A percentile compares a stretch with the other conserved stretches of the same genome.
Conservation (phyloP, 2,329 filamentous ascomycete genomes). For the Sporothrix mexicana region DNA sequence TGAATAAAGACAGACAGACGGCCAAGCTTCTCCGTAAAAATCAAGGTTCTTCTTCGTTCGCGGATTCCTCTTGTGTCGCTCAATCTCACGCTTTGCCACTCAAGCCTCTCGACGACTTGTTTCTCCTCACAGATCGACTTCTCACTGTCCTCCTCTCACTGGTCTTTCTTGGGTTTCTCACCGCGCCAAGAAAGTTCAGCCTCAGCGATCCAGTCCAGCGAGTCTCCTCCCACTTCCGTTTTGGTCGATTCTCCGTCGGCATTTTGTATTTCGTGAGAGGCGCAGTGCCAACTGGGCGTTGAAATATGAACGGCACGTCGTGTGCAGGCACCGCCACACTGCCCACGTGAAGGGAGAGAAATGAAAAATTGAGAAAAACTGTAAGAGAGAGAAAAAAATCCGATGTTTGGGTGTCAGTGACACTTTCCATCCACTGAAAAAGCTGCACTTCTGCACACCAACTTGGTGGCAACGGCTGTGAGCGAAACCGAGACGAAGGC, state of each 20-base stretch:
- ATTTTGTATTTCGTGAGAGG: not conserved
- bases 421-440: not conserved
- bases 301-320: not conserved
- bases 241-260: slow-evolving; percentile 13
- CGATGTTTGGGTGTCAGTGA: not conserved
- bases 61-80: not conserved
- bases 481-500: not conserved
- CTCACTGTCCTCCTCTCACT: not conserved
- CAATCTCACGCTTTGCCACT: not conserved
- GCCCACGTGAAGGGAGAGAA: not conserved
- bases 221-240: not conserved
- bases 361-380: not conserved
- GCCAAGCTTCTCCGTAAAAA: too few species aligned
- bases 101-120: too few species aligned
- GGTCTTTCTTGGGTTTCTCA: not conserved
- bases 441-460: not conserved
- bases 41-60: too few species aligned
- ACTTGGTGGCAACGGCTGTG: slow-evolving; percentile 5
- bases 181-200: slow-evolving; percentile 10
- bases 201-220: not conserved
- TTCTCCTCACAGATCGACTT: not conserved
- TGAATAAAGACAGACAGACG: too few species aligned
- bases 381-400: not conserved
- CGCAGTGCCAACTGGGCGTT: too few species aligned
- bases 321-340: slow-evolving; percentile 4